These are phyloP conservation scores for Eutrema salsugineum DNA, from an alignment of 441 rosid species.

Conservation along the genomic window DNA sequence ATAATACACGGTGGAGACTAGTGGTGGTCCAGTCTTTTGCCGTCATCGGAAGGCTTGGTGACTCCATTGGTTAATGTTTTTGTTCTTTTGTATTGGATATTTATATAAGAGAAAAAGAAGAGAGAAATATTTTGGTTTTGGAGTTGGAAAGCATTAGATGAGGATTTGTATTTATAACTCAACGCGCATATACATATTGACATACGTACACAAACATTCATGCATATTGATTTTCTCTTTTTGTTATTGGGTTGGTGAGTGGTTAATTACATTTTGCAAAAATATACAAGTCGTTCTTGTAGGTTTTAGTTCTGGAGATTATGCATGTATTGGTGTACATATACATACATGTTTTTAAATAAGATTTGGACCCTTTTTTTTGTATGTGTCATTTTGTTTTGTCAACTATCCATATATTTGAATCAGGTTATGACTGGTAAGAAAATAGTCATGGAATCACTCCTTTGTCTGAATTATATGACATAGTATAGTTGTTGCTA, in stretches of 20 bases:
- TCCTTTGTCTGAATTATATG: no score
- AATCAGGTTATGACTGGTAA: no score
- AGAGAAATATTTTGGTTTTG: neutral
- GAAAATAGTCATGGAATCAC: no score
- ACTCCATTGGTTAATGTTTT: conserved; percentile 13
- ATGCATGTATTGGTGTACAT: neutral
- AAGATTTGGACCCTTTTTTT: neutral
- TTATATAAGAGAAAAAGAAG: neutral
- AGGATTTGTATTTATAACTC: conserved; percentile 19
- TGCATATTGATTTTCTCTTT: neutral
- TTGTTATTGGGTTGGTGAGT: neutral
- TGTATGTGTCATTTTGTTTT: no score
- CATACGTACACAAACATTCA: neutral
- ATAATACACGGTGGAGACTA: conserved; percentile 40
- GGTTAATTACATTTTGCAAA: neutral
- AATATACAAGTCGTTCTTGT: neutral
- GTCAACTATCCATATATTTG: no score
- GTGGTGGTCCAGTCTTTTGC: conserved; percentile 28
- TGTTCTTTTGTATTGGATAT: neutral
- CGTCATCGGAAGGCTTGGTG: conserved; percentile 20
- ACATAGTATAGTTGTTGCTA: no score
- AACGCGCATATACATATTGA: neutral
- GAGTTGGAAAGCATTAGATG: conserved; percentile 1
- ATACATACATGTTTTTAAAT: neutral
- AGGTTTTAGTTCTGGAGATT: neutral